phyloP scores from a whole-genome alignment of 345 rosid species.

The Angophora floribunda region DNA sequence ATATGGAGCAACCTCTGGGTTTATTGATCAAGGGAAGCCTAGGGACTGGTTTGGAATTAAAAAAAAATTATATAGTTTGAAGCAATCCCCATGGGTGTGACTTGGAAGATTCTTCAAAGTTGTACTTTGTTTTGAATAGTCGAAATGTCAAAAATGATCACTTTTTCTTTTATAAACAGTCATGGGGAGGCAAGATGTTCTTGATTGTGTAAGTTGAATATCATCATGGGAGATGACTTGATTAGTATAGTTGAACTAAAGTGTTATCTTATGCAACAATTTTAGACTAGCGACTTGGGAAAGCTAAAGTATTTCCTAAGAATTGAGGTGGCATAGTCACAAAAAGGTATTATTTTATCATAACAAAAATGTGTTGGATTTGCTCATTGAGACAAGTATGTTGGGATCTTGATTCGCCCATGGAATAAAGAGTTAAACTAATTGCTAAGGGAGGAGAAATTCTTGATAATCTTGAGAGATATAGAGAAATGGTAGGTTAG shows the following conservation, averaged over 20 bases:
- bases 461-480: not conserved
- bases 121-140: not conserved
- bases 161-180: too few relatives aligned
- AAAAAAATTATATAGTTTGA: not conserved
- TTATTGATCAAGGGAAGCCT: not conserved
- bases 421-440: not conserved
- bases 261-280: not conserved
- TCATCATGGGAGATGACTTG: not conserved
- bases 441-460: not conserved
- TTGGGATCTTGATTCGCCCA: not conserved
- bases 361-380: too few relatives aligned
- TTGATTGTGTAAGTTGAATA: not conserved
- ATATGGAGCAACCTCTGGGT: not conserved
- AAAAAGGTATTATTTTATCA: too few relatives aligned
- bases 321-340: too few relatives aligned
- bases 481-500: not conserved
- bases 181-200: not conserved
- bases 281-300: not conserved
- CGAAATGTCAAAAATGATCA: too few relatives aligned
- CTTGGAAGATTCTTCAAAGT: not conserved
- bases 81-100: rapidly evolving
- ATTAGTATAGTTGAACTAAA: not conserved
- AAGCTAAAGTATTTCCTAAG: not conserved
- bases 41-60: not conserved
- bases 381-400: too few relatives aligned